A percentile compares a stretch with the other conserved stretches of the same genome.
Evolutionary conservation across 441 rosid genomes (phyloP).

Genomic region (Jatropha multifida): DNA sequence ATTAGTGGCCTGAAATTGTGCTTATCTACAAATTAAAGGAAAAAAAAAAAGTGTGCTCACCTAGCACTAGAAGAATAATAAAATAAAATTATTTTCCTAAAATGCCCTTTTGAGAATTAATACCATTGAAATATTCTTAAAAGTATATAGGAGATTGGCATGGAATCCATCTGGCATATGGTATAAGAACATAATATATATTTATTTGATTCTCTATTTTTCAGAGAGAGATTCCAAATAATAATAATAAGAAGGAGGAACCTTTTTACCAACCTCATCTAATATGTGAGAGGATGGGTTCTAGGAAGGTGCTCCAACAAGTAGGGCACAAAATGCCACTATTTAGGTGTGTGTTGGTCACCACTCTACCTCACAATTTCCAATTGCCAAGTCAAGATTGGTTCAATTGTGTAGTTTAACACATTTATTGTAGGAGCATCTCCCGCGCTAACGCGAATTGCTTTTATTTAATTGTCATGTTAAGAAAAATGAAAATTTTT

Average conservation of each 20-base stretch:
- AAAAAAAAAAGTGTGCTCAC: not conserved
- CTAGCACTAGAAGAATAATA: not conserved
- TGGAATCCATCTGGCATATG: not conserved
- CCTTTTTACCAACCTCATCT: not conserved
- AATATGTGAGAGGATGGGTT: not conserved
- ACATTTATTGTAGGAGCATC: no score
- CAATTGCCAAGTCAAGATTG: no score
- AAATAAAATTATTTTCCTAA: no score
- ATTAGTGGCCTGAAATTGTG: not conserved
- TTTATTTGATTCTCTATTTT: not conserved
- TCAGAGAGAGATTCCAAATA: not conserved
- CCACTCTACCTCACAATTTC: not conserved
- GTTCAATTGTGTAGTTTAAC: not conserved
- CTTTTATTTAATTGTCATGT: no score
- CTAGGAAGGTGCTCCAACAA: not conserved
- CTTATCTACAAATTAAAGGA: not conserved
- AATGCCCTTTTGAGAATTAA: no score
- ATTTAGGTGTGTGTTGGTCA: not conserved
- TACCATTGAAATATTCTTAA: not conserved
- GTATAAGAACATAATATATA: not conserved
- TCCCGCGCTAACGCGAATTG: no score
- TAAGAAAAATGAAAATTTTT: no score
- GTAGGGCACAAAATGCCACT: not conserved
- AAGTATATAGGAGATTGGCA: not conserved
- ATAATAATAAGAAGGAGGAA: not conserved